Evolutionary conservation across 352 stramenopile genomes (phyloP).

Genomic region (Phytopythium chamaehyphon): DNA sequence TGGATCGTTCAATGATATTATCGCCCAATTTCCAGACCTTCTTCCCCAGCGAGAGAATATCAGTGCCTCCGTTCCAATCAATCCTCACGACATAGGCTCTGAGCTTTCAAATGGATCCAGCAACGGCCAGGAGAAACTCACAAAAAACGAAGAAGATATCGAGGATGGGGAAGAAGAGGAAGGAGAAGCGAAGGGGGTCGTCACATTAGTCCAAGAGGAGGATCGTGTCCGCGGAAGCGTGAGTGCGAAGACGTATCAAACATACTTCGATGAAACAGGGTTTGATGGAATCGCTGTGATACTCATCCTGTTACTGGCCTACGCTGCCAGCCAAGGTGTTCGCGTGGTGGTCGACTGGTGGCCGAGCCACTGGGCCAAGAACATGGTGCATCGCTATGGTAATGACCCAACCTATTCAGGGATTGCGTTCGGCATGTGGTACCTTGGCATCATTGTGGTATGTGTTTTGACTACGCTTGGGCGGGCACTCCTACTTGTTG

Average conservation of each 20-base stretch:
- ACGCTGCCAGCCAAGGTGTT: constrained; percentile 10
- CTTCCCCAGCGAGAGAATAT: too few species aligned
- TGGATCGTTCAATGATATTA: constrained; percentile 68
- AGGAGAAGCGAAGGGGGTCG: background rate
- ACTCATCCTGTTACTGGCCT: constrained; percentile 4
- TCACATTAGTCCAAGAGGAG: constrained; percentile 20
- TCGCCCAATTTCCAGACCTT: constrained; percentile 28
- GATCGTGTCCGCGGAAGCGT: constrained; percentile 32
- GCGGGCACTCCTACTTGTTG: constrained; percentile 30
- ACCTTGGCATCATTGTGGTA: constrained; percentile 28
- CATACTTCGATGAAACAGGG: constrained; percentile 33
- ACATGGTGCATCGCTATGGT: constrained; percentile 10
- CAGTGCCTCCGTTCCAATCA: too few species aligned
- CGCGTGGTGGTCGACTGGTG: constrained; percentile 24
- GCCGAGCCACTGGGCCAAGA: constrained; percentile 20
- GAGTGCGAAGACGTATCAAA: constrained; percentile 16
- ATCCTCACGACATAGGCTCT: too few species aligned
- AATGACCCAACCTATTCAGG: constrained; percentile 28
- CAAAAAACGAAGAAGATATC: too few species aligned
- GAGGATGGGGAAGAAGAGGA: background rate
- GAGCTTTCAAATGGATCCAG: background rate
- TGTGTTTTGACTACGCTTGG: constrained; percentile 17
- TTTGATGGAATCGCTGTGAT: constrained; percentile 15
- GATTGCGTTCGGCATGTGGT: constrained; percentile 28
- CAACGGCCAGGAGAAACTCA: too few species aligned